Evolutionary conservation across 2,329 filamentous ascomycete genomes (phyloP).

Genomic region (Pyrenochaeta sp.): DNA sequence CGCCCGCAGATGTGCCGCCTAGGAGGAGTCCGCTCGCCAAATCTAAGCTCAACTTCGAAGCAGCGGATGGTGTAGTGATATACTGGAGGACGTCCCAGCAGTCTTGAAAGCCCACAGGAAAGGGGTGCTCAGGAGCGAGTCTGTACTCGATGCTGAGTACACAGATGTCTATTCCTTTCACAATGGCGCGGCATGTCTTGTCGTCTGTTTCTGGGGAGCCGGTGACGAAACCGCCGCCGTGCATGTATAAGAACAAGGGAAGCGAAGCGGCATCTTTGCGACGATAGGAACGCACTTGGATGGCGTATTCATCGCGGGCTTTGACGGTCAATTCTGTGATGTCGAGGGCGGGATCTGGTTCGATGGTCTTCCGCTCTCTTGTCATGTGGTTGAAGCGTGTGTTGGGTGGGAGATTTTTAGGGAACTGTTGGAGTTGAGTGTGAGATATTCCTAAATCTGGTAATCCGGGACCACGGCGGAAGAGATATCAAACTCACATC

Average conservation of each 20-base stretch:
- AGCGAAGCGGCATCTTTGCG: background rate
- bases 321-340: conserved; percentile 5
- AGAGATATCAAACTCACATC: conserved; percentile 3
- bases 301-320: background rate
- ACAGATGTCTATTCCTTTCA: conserved; percentile 1
- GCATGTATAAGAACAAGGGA: conserved; percentile 13
- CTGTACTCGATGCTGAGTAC: conserved; percentile 17
- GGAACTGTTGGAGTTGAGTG: conserved; percentile 1
- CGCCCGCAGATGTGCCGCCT: conserved; percentile 17
- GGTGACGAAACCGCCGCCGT: conserved; percentile 15
- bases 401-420: conserved; percentile 6
- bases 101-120: conserved; percentile 15
- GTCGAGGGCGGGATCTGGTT: conserved; percentile 4
- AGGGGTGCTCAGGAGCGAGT: conserved; percentile 15
- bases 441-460: background rate
- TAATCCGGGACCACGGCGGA: background rate
- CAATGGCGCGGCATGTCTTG: conserved; percentile 9
- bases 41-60: background rate
- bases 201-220: conserved; percentile 14
- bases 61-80: background rate
- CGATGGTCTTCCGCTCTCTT: conserved; percentile 2
- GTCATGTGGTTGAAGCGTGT: conserved; percentile 4
- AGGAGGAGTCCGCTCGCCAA: conserved; percentile 8
- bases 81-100: conserved; percentile 11
- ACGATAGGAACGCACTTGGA: conserved; percentile 3